phyloP scores from a whole-genome alignment of 78 protist species.

The Goniomonas avonlea region DNA sequence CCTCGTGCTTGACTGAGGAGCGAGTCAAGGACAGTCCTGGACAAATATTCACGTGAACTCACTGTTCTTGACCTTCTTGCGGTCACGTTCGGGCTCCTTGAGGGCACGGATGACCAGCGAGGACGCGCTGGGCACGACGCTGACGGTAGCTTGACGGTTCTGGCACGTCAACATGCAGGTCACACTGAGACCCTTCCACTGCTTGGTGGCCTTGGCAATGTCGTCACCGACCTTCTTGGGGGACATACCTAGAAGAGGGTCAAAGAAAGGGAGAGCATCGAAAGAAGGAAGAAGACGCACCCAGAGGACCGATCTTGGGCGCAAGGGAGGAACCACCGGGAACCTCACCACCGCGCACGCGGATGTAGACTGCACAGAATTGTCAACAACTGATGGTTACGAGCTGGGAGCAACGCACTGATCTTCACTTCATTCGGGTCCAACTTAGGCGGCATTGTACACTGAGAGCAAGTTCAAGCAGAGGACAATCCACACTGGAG shows the following conservation, averaged over 20 bases:
- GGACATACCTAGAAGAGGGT: slow-evolving; percentile 12
- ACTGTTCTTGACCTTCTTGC: slow-evolving; percentile 96
- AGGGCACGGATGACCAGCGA: slow-evolving; percentile 88
- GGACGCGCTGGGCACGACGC: slow-evolving; percentile 92
- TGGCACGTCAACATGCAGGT: slow-evolving; percentile 82
- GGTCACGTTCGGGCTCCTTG: slow-evolving; percentile 96
- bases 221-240: slow-evolving; percentile 97
- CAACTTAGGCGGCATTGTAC: slow-evolving; percentile 59
- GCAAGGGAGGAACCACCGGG: slow-evolving; percentile 88
- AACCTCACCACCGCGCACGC: slow-evolving; percentile 92
- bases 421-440: slow-evolving; percentile 41
- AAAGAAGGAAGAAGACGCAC: not conserved
- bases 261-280: not conserved
- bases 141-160: slow-evolving; percentile 88
- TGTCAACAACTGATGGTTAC: not conserved
- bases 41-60: not conserved
- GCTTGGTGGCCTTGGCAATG: slow-evolving; percentile 86
- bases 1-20: slow-evolving; percentile 76
- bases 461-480: not conserved
- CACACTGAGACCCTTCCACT: slow-evolving; percentile 91
- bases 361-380: slow-evolving; percentile 63
- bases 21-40: not conserved
- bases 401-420: not conserved
- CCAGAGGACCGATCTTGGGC: slow-evolving; percentile 97
- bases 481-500: no score